Evolutionary conservation across 306 rosid genomes (phyloP), one percentile per base, ranked within the genome.

Genomic region (Cucurbita pepo): DNA sequence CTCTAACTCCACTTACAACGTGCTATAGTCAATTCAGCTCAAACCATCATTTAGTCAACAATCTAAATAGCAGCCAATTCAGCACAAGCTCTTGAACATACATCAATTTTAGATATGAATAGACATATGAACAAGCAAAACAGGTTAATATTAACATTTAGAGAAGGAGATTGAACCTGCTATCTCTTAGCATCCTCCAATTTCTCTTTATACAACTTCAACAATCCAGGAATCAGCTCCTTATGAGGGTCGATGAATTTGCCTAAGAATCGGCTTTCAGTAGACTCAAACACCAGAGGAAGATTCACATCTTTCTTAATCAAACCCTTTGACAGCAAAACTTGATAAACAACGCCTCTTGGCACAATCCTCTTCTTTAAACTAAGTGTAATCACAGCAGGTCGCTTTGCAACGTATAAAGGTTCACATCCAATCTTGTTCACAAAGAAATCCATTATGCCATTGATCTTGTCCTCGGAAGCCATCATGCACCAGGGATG

Each of bases 361-460:
- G 90, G 96, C 38, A 81, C 22, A 54, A 83, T 40, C 77, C 87
- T 80, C 63, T 40, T 80, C 74, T 79, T 77, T 61, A 86, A 75
- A 78, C 91, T 86, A 14, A 16, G 11, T 10, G 86, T 6, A 0
- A 79, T 0, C 0, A 0, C 0, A 0, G 89, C 77, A 8, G 4
- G 36, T 15, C 50, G 48, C 15, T 48, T 73, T 72, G 86, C 47
- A 4, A 40, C 13, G 65, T 5, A 30, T 45, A 57, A 4, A 16
- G 91, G 10, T 10, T 66, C 22, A 63, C 54, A 76, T 22, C 85
- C 87, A 51, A 82, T 73, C 10, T 76, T 9, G 60, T 84, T 67
- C 18, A 83, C 80, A 56, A 85, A 77, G 30, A 84, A 78, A 56
- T 54, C 57, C 91, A 86, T 84, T 5, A 72, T 30, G 40, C 45